These are phyloP conservation scores for Eucalyptus urophylla DNA, from an alignment of 345 rosid genomes.

Conservation along the genomic window DNA sequence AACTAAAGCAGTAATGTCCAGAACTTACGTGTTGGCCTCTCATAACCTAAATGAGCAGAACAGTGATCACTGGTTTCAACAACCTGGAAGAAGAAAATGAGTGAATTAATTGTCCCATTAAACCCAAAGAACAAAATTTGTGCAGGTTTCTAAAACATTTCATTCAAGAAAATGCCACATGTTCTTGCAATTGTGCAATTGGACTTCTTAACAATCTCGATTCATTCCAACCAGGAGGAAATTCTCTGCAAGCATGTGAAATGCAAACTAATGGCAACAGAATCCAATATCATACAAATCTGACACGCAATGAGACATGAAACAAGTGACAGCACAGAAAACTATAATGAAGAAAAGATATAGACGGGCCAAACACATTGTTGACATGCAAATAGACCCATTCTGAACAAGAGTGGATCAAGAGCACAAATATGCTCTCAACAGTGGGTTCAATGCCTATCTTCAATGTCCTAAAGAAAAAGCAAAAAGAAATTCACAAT, in stretches of 20 bases:
- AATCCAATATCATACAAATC: not conserved
- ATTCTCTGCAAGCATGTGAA: not conserved
- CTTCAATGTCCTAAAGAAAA: not conserved
- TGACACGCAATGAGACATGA: not conserved
- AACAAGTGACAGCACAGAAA: not conserved
- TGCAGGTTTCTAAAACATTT: not conserved
- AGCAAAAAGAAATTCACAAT: not conserved
- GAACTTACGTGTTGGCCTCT: constrained; percentile 42
- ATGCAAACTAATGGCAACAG: not conserved
- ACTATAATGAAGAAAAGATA: not conserved
- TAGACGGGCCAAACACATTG: not conserved
- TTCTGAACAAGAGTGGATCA: not conserved
- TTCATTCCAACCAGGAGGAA: not conserved
- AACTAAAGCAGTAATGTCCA: not conserved
- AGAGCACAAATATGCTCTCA: not conserved
- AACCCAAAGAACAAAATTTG: not conserved
- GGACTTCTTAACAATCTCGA: not conserved
- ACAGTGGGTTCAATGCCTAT: not conserved
- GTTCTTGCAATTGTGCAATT: not conserved
- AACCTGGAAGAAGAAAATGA: constrained; percentile 27
- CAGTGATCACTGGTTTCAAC: constrained; percentile 50
- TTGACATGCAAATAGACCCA: not conserved
- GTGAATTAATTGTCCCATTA: not conserved
- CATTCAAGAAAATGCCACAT: not conserved
- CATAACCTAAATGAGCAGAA: constrained; percentile 41